Conservation (phyloP, 2,329 filamentous ascomycete genomes). For the Paraconiothyrium sp. region DNA sequence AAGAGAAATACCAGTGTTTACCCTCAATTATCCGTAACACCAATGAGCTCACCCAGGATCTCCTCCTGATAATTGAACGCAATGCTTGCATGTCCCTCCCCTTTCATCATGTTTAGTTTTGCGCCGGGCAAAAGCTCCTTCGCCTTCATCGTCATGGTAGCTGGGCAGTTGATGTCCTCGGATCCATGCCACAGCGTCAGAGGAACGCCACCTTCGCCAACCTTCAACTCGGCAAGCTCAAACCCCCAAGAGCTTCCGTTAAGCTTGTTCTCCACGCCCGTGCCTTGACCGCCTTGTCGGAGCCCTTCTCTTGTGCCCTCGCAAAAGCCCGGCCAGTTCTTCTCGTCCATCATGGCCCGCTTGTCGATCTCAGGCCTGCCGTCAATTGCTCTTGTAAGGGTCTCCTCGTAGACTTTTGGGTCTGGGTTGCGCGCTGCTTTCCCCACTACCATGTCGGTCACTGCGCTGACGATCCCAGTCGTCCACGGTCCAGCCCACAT, state of each 20-base stretch:
- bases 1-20: background rate
- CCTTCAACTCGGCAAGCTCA: constrained; percentile 37
- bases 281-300: constrained; percentile 36
- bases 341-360: constrained; percentile 31
- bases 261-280: constrained; percentile 41
- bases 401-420: constrained; percentile 36
- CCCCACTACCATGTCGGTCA: constrained; percentile 37
- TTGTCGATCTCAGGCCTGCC: constrained; percentile 32
- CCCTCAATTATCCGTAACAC: constrained; percentile 6
- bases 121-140: constrained; percentile 33
- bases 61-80: constrained; percentile 32
- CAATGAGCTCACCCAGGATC: constrained; percentile 34
- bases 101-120: constrained; percentile 31
- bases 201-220: constrained; percentile 27
- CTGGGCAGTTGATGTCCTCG: constrained; percentile 40
- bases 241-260: constrained; percentile 45
- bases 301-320: constrained; percentile 40
- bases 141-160: constrained; percentile 36
- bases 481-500: constrained; percentile 40
- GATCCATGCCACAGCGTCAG: constrained; percentile 47
- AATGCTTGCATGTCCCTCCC: constrained; percentile 40
- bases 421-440: constrained; percentile 37
- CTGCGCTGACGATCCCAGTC: constrained; percentile 27
- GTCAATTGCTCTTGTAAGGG: constrained; percentile 34
- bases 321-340: constrained; percentile 34